These are phyloP conservation scores for Exophiala spinifera DNA, from an alignment of 2,329 filamentous ascomycete genomes.

Conservation along the genomic window DNA sequence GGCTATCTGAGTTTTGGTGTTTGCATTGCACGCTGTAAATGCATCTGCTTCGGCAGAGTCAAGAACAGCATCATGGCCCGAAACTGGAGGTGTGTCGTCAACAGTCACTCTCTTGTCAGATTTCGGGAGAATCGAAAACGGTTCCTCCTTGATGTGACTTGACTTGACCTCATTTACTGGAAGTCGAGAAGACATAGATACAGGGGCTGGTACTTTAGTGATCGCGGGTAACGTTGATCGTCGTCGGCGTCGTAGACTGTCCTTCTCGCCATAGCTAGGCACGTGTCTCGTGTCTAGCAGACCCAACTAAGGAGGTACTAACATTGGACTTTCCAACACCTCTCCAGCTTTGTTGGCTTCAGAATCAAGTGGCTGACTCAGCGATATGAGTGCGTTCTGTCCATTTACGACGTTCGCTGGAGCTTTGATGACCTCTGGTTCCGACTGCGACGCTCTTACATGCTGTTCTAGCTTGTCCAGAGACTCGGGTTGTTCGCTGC, in stretches of 20 bases:
- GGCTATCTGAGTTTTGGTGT: too few relatives aligned
- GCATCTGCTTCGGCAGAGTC: too few relatives aligned
- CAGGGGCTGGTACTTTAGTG: constrained; percentile 3
- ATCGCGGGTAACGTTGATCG: neutral
- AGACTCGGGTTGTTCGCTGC: constrained; percentile 18
- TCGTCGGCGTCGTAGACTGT: neutral
- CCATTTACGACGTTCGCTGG: constrained; percentile 6
- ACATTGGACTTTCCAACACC: neutral
- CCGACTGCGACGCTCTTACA: constrained; percentile 5
- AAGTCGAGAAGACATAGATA: constrained; percentile 11
- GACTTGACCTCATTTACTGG: neutral
- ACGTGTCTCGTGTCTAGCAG: constrained; percentile 16
- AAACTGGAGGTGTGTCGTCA: too few relatives aligned
- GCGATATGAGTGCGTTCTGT: constrained; percentile 8
- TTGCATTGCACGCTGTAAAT: too few relatives aligned
- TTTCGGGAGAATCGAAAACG: neutral
- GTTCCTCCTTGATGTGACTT: neutral
- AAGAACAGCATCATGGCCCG: too few relatives aligned
- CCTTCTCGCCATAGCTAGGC: neutral
- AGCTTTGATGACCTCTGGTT: neutral
- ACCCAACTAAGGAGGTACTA: constrained; percentile 21
- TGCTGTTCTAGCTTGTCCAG: constrained; percentile 26
- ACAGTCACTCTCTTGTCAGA: too few relatives aligned
- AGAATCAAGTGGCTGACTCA: constrained; percentile 14
- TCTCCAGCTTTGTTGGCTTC: constrained; percentile 2